Evolutionary conservation across 768 basidiomycete genomes (phyloP).

Genomic region (Rhizopogon vulgaris): DNA sequence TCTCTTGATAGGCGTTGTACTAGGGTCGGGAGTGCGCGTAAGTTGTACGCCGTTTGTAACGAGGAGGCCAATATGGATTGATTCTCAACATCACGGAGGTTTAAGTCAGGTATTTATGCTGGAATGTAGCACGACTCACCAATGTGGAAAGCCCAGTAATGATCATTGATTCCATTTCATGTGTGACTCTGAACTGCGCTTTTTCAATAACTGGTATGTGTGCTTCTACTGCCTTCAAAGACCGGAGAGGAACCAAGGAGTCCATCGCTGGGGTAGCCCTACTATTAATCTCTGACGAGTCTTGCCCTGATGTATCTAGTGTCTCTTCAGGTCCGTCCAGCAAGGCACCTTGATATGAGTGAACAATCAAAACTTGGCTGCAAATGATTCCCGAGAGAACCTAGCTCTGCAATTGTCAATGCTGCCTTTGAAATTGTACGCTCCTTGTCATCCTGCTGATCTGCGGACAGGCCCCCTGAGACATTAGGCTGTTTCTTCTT

Average conservation of each 20-base stretch:
- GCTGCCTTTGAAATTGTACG: slow-evolving; percentile 89
- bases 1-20: slow-evolving; percentile 75
- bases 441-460: slow-evolving; percentile 74
- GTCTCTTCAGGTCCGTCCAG: slow-evolving; percentile 36
- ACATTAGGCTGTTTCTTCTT: background rate
- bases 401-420: slow-evolving; percentile 86
- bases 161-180: slow-evolving; percentile 91
- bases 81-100: slow-evolving; percentile 45
- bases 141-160: slow-evolving; percentile 68
- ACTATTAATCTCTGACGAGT: background rate
- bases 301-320: background rate
- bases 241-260: slow-evolving; percentile 53
- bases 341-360: slow-evolving; percentile 36
- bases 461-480: slow-evolving; percentile 13
- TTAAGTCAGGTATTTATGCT: background rate
- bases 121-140: slow-evolving; percentile 38
- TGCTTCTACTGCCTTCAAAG: slow-evolving; percentile 63
- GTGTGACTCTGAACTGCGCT: slow-evolving; percentile 62
- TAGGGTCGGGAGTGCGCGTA: slow-evolving; percentile 76
- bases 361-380: background rate
- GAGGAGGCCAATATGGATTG: slow-evolving; percentile 89
- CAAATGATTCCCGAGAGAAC: slow-evolving; percentile 31
- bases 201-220: slow-evolving; percentile 70
- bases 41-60: slow-evolving; percentile 92
- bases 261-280: slow-evolving; percentile 13